Conservation (phyloP, 345 rosid genomes). For the Rhodomyrtus tomentosa region DNA sequence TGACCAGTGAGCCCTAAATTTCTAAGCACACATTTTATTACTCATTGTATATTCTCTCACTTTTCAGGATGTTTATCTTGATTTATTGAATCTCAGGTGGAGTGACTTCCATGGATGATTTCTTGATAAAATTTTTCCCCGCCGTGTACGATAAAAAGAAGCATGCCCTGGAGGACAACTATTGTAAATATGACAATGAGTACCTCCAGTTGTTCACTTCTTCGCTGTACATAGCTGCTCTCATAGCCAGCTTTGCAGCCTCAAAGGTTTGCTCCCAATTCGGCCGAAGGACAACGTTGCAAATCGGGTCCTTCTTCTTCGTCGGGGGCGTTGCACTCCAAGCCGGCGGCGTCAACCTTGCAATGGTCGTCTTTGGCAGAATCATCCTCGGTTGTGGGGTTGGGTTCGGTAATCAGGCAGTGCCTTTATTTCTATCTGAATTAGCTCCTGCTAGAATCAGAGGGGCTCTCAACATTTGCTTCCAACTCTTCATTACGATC, state of each 20-base stretch:
- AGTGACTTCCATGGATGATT: slow-evolving; percentile 20
- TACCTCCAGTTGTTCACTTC: slow-evolving; percentile 18
- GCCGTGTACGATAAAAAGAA: slow-evolving; percentile 3
- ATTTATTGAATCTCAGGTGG: slow-evolving; percentile 2
- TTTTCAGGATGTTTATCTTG: background rate
- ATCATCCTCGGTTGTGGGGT: slow-evolving; percentile 15
- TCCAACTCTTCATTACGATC: too few species aligned
- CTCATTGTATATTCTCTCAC: too few species aligned
- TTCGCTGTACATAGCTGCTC: slow-evolving; percentile 13
- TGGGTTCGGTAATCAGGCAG: slow-evolving; percentile 13
- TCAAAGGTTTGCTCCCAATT: slow-evolving; percentile 3
- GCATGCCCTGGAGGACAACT: slow-evolving; percentile 10
- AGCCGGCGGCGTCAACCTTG: background rate
- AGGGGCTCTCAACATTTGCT: too few species aligned
- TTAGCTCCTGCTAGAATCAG: too few species aligned
- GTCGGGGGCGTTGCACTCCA: background rate
- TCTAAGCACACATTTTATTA: too few species aligned
- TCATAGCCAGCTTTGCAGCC: slow-evolving; percentile 9
- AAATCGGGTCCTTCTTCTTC: slow-evolving; percentile 6
- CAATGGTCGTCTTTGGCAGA: slow-evolving; percentile 14
- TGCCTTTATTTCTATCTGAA: background rate
- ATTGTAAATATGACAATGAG: slow-evolving; percentile 16
- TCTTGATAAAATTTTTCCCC: slow-evolving; percentile 10
- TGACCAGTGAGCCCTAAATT: too few species aligned
- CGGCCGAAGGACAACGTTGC: slow-evolving; percentile 11